A percentile compares a stretch with the other conserved stretches of the same genome.
phyloP scores from a whole-genome alignment of 2,329 filamentous ascomycete genomes.

The Fusarium compactum region DNA sequence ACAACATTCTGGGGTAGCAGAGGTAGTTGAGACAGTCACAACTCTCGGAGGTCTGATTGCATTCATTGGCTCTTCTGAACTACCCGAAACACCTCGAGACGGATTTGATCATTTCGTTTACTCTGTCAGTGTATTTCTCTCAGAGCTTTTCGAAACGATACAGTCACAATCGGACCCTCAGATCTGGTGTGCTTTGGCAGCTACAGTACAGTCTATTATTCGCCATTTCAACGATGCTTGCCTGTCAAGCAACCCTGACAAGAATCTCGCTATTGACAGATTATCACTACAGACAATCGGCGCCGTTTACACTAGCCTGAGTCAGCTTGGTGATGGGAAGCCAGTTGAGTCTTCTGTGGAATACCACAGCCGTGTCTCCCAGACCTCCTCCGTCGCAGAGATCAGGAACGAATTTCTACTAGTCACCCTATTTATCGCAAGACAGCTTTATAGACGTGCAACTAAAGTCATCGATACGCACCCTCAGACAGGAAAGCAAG shows the following conservation, averaged over 20 bases:
- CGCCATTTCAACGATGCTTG: constrained; percentile 59
- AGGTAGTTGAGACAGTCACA: constrained; percentile 49
- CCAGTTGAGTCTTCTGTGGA: not conserved
- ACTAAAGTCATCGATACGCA: constrained; percentile 49
- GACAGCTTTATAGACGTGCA: constrained; percentile 57
- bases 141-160: constrained; percentile 54
- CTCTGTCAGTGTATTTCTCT: constrained; percentile 52
- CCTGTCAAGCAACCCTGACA: constrained; percentile 39
- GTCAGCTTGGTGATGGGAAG: constrained; percentile 29
- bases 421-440: constrained; percentile 53
- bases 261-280: constrained; percentile 32
- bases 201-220: constrained; percentile 52
- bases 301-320: constrained; percentile 49
- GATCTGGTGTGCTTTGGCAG: constrained; percentile 56
- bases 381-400: constrained; percentile 44
- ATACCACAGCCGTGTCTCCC: constrained; percentile 5
- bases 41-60: constrained; percentile 59
- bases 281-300: constrained; percentile 43
- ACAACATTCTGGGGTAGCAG: constrained; percentile 25
- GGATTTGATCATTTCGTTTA: constrained; percentile 57
- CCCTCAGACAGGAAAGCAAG: constrained; percentile 29
- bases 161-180: constrained; percentile 48
- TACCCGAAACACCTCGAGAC: constrained; percentile 45
- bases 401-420: constrained; percentile 55
- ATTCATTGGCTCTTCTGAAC: constrained; percentile 62